Conservation (phyloP, 2,329 filamentous ascomycete genomes). For the Fusarium abutilonis region DNA sequence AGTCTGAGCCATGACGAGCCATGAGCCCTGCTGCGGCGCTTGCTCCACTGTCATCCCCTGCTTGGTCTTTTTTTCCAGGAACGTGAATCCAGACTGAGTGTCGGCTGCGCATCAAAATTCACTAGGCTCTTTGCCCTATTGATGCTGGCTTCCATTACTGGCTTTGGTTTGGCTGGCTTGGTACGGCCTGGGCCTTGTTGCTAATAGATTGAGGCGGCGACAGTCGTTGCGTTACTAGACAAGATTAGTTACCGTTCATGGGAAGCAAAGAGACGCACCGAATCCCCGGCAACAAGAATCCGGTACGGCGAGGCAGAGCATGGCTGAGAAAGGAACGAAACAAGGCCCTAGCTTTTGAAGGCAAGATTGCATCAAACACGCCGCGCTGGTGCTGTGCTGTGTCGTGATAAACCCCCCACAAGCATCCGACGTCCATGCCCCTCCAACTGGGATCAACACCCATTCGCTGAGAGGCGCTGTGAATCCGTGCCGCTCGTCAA, state of each 20-base stretch:
- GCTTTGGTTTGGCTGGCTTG: constrained; percentile 29
- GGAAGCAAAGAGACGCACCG: constrained; percentile 6
- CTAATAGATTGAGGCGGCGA: constrained; percentile 38
- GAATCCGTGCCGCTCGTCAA: constrained; percentile 30
- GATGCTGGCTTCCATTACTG: constrained; percentile 16
- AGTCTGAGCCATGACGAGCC: constrained; percentile 31
- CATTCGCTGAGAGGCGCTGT: constrained; percentile 32
- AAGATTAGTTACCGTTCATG: constrained; percentile 26
- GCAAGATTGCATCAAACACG: not conserved
- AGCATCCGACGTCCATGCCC: constrained; percentile 27
- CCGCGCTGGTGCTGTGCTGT: not conserved
- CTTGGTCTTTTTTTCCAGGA: constrained; percentile 40
- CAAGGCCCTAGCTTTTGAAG: constrained; percentile 15
- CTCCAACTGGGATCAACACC: constrained; percentile 41
- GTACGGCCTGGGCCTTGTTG: constrained; percentile 19
- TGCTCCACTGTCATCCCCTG: constrained; percentile 41
- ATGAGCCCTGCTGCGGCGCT: constrained; percentile 31
- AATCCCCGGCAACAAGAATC: constrained; percentile 7
- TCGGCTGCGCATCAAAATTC: constrained; percentile 33
- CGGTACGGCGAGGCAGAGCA: not conserved
- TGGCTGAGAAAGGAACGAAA: constrained; percentile 18
- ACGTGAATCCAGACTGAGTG: constrained; percentile 35
- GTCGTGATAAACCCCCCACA: constrained; percentile 26
- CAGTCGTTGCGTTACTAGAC: constrained; percentile 23
- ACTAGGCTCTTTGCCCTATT: constrained; percentile 23